phyloP scores from a whole-genome alignment of 129 eudicot genomes.

The Solidago caesia region DNA sequence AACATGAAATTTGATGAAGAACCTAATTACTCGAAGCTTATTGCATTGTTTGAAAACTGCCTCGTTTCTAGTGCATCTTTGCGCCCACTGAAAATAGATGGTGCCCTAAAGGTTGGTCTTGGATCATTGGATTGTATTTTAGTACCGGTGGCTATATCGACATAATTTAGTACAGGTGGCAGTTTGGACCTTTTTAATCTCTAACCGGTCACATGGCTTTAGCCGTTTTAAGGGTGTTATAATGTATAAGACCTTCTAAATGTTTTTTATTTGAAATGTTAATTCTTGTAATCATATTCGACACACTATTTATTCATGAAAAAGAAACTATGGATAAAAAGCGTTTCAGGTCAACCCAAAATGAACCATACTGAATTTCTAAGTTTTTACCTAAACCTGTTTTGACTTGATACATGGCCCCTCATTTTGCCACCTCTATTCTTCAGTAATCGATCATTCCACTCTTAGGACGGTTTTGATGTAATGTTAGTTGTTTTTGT shows the following conservation, averaged over 20 bases:
- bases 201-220: not conserved
- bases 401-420: not conserved
- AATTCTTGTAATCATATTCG: no score
- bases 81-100: slow-evolving; percentile 76
- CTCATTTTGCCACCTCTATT: not conserved
- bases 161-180: not conserved
- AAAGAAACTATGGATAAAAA: no score
- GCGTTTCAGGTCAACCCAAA: no score
- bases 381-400: no score
- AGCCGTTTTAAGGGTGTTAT: no score
- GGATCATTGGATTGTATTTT: not conserved
- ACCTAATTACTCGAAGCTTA: slow-evolving; percentile 72
- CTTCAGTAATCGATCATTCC: not conserved
- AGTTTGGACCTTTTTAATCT: not conserved
- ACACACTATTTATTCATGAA: no score
- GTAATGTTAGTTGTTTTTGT: not conserved
- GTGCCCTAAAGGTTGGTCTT: slow-evolving; percentile 68
- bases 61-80: slow-evolving; percentile 46
- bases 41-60: slow-evolving; percentile 57
- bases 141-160: not conserved
- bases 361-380: no score
- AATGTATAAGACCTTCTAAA: no score
- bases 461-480: not conserved
- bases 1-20: slow-evolving; percentile 87
- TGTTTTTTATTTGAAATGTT: no score